Evolutionary conservation across 371 early-diverging fungal genomes (phyloP), one percentile per base, ranked within the genome.

Genomic region (Rhizopus delemar): DNA sequence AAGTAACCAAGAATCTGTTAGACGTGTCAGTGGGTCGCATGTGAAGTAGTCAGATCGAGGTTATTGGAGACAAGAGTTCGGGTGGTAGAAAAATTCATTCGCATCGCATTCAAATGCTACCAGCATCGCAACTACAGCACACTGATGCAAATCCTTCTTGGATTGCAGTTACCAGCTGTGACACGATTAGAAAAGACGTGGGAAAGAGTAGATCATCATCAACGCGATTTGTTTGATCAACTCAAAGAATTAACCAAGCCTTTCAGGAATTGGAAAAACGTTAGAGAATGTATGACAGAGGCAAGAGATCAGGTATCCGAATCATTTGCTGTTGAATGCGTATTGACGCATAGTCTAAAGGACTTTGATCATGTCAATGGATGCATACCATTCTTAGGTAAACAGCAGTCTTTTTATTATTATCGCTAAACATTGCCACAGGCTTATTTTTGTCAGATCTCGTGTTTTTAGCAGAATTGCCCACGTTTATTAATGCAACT

Each of bases 391-490:
- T 85, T 86, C 61, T 62, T 86, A 12, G 84, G 85, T 81, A 73
- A 57, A 58, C 22, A 22, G 22, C 22, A 22, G 13, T 31, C 3
- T 48, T 48, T 29, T 22, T 28, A 3, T 15, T 43, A 13, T 43
- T 43, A 6, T 43, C 2, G 15, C 43, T 15, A 36, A 36, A 36
- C 36, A 8, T 36, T 36, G 8, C 11, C 8, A 8, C 57, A 73
- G 85, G 81, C 3, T 69, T 89, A 2, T 89, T 85, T 63, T 62
- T 89, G 8, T 86, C 87, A 2, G 89, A 89, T 62, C 72, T 89
- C 28, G 71, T 86, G 2, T 86, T 78, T 65, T 82, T 87, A 57
- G 75, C 84, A 4, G 87, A 89, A 59, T 56, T 84, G 4, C 84
- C 87, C 1, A 81, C 85, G 3, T 83, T 71, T 57, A 75, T 86